phyloP scores from a whole-genome alignment of 2,329 filamentous ascomycete species.

The Calonectria hongkongensis region DNA sequence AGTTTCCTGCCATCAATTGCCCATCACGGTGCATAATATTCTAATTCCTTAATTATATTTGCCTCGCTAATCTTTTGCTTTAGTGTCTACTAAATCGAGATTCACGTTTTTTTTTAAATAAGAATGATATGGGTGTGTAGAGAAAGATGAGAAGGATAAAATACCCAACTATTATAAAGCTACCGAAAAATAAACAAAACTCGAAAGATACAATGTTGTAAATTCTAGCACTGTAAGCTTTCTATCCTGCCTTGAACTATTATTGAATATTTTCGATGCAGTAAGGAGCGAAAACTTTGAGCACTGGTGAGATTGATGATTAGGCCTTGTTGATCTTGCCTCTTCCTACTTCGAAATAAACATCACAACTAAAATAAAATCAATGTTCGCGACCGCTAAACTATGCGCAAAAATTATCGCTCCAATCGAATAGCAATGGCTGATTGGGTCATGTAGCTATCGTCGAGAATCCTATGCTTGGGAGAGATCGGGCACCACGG shows the following conservation, averaged over 20 bases:
- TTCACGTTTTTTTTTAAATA: background rate
- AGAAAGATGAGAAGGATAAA: background rate
- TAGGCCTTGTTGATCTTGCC: background rate
- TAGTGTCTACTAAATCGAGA: too few species aligned
- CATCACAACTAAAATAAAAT: background rate
- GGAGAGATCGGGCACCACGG: background rate
- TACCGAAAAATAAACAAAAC: background rate
- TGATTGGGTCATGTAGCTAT: too few species aligned
- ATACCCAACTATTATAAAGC: background rate
- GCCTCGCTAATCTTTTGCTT: too few species aligned
- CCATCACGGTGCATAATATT: too few species aligned
- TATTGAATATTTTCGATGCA: background rate
- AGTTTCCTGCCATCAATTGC: too few species aligned
- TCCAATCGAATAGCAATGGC: background rate
- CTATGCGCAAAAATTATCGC: background rate
- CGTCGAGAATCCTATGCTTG: background rate
- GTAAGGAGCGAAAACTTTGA: background rate
- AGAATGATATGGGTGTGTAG: background rate
- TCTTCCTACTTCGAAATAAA: too few species aligned
- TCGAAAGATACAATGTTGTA: background rate
- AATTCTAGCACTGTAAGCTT: background rate
- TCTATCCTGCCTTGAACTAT: background rate
- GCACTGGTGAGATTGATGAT: background rate
- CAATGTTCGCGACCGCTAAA: background rate
- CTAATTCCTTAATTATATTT: too few species aligned